phyloP scores from a whole-genome alignment of 75 land plant species.

The Pinus tabuliformis region DNA sequence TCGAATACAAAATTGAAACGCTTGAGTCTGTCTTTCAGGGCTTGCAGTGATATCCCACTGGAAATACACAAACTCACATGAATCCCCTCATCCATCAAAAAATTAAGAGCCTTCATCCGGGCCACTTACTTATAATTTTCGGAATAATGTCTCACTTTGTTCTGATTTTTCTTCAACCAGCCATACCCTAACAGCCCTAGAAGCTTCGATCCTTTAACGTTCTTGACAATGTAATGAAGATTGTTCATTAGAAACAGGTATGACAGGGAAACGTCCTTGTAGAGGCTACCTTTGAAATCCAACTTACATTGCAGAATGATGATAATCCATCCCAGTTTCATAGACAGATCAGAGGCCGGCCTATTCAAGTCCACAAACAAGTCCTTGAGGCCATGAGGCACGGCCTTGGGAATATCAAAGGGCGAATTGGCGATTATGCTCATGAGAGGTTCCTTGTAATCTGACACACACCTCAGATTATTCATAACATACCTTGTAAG shows the following conservation, averaged over 20 bases:
- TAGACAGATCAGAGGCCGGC: slow-evolving; percentile 12
- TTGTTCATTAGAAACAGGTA: slow-evolving; percentile 75
- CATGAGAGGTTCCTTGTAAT: slow-evolving; percentile 30
- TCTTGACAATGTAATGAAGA: slow-evolving; percentile 66
- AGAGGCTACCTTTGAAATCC: slow-evolving; percentile 38
- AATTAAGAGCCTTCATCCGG: slow-evolving; percentile 47
- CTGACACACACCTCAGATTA: slow-evolving; percentile 36
- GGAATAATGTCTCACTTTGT: slow-evolving; percentile 36
- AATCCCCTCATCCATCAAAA: slow-evolving; percentile 51
- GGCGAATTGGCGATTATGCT: slow-evolving; percentile 27
- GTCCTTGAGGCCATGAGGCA: not conserved
- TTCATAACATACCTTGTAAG: slow-evolving; percentile 72
- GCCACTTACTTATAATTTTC: slow-evolving; percentile 50
- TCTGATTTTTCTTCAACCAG: slow-evolving; percentile 42
- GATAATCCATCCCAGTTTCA: slow-evolving; percentile 28
- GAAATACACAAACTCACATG: slow-evolving; percentile 20
- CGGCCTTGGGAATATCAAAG: not conserved
- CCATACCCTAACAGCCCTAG: slow-evolving; percentile 39
- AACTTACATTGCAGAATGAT: slow-evolving; percentile 44
- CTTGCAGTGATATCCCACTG: slow-evolving; percentile 25
- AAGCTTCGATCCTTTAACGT: slow-evolving; percentile 54
- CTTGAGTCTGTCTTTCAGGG: slow-evolving; percentile 61
- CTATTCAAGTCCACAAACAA: not conserved
- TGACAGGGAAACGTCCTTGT: slow-evolving; percentile 48
- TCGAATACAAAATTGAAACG: slow-evolving; percentile 67